These are phyloP conservation scores for Ascochyta rabiei DNA, from an alignment of 2,329 filamentous ascomycete genomes.

Conservation along the genomic window DNA sequence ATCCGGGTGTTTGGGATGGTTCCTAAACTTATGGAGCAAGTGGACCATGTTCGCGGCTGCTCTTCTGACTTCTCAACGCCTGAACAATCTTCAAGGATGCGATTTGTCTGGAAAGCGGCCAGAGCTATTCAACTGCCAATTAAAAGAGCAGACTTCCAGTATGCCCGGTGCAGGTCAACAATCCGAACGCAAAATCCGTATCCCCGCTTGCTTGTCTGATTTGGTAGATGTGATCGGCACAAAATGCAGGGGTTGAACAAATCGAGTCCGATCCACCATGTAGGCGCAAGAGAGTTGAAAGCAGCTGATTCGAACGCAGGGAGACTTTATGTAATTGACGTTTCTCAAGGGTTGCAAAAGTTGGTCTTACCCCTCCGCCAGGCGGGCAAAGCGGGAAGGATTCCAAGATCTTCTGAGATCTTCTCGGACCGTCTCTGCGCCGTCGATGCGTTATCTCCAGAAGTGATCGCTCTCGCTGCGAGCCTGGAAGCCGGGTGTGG, in stretches of 20 bases:
- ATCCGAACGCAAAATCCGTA: neutral
- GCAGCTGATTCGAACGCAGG: neutral
- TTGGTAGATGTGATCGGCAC: slow-evolving; percentile 3
- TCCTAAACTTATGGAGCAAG: slow-evolving; percentile 10
- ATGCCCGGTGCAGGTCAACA: neutral
- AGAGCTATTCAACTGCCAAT: neutral
- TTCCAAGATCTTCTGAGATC: slow-evolving; percentile 17
- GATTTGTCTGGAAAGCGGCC: neutral
- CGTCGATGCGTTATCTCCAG: neutral
- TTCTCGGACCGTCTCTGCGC: slow-evolving; percentile 16
- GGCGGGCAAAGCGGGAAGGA: slow-evolving; percentile 13
- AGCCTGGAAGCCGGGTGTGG: neutral
- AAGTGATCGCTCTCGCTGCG: neutral
- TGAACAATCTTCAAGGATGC: neutral
- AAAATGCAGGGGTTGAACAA: slow-evolving; percentile 1
- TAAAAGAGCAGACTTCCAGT: neutral
- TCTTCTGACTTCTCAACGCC: neutral
- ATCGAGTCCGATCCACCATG: neutral
- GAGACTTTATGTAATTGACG: neutral
- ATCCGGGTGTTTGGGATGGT: slow-evolving; percentile 12
- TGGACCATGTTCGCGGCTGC: slow-evolving; percentile 10
- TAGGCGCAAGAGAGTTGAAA: neutral
- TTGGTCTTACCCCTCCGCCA: slow-evolving; percentile 19
- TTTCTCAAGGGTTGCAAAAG: slow-evolving; percentile 2
- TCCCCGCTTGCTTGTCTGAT: neutral